A percentile compares a stretch with the other conserved stretches of the same genome.
phyloP scores from a whole-genome alignment of 2,329 filamentous ascomycete species.

The Sporothrix phasma region DNA sequence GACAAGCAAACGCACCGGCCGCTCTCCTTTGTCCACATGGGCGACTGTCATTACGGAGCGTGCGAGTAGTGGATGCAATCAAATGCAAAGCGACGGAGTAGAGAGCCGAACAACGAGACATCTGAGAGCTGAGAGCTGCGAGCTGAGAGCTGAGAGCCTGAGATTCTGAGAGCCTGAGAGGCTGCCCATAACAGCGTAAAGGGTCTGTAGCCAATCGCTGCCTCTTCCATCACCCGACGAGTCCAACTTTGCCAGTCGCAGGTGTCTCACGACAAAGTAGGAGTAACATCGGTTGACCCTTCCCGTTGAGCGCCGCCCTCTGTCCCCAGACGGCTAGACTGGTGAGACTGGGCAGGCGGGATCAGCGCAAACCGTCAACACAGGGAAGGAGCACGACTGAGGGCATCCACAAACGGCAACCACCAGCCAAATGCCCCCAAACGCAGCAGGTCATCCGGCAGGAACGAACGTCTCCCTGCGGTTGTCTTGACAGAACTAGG shows the following conservation, averaged over 20 bases:
- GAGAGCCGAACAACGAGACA: neutral
- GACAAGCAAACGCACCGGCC: neutral
- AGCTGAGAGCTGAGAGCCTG: no score
- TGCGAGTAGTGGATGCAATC: constrained; percentile 7
- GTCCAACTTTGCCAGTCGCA: no score
- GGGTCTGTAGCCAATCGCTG: neutral
- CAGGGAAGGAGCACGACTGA: neutral
- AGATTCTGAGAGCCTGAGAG: no score
- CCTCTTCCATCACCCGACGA: neutral
- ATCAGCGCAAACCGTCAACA: constrained; percentile 5
- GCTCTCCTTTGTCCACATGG: neutral
- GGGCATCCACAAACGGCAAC: neutral
- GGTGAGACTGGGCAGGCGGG: neutral
- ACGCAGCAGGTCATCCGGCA: neutral
- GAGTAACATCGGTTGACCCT: constrained; percentile 1
- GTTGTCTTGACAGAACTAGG: neutral
- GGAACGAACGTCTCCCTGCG: neutral
- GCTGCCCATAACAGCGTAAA: no score
- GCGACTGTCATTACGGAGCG: neutral
- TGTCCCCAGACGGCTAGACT: constrained; percentile 7
- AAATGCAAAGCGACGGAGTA: neutral
- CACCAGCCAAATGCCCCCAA: neutral
- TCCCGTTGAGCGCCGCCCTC: neutral
- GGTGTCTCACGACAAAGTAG: no score
- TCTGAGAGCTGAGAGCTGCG: neutral